phyloP scores from a whole-genome alignment of 2,329 filamentous ascomycete species.

The Chaetomiaceae sp. region DNA sequence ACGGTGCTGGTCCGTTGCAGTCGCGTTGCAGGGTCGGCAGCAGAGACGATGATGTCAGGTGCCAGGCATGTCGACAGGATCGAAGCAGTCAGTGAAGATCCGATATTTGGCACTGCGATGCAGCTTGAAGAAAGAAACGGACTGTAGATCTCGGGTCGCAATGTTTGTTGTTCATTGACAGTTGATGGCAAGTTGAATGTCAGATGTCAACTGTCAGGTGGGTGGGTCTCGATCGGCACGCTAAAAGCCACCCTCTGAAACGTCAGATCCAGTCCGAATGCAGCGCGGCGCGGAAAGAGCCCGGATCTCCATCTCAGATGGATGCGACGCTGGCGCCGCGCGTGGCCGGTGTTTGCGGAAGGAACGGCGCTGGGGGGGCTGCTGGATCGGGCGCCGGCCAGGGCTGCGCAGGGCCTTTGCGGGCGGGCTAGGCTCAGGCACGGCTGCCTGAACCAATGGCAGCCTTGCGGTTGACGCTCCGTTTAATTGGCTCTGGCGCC shows the following conservation, averaged over 20 bases:
- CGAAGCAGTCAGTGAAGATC: too few species aligned
- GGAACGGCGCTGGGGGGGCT: neutral
- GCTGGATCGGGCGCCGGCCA: slow-evolving; percentile 1
- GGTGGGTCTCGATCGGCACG: slow-evolving; percentile 4
- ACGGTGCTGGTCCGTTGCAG: too few species aligned
- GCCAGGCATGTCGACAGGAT: too few species aligned
- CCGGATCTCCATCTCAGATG: slow-evolving; percentile 2
- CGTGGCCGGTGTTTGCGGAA: neutral
- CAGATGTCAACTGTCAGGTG: too few species aligned
- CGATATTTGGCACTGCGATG: too few species aligned
- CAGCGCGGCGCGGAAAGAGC: neutral
- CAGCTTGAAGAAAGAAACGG: too few species aligned
- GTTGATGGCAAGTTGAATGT: too few species aligned
- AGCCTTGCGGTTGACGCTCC: slow-evolving; percentile 13
- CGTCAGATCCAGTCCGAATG: slow-evolving; percentile 2
- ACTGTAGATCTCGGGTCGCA: too few species aligned
- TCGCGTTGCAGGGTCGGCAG: too few species aligned
- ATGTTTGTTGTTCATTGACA: too few species aligned
- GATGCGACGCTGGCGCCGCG: slow-evolving; percentile 3
- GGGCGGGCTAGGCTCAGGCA: slow-evolving; percentile 18
- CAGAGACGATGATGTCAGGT: too few species aligned
- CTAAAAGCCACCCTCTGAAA: neutral
- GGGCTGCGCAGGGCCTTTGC: too few species aligned
- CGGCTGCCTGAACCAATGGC: slow-evolving; percentile 22
- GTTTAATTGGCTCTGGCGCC: slow-evolving; percentile 21